phyloP scores from a whole-genome alignment of 1,139 yeast species.

The Lodderomyces margitis region DNA sequence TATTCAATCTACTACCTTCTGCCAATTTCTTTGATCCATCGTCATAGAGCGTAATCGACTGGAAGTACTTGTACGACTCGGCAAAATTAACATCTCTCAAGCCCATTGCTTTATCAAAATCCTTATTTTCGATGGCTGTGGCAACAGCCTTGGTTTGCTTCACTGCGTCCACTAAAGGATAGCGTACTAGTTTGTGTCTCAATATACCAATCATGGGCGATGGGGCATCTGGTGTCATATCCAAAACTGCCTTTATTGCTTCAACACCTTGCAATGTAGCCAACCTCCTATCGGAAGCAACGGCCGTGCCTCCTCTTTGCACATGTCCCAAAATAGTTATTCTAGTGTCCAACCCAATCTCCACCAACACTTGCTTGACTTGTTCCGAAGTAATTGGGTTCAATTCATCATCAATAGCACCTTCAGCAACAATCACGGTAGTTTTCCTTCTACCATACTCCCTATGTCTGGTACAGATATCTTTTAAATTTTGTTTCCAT shows the following conservation, averaged over 20 bases:
- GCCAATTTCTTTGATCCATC: slow-evolving; percentile 58
- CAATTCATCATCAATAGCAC: slow-evolving; percentile 84
- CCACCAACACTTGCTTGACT: slow-evolving; percentile 78
- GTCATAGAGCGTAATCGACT: slow-evolving; percentile 68
- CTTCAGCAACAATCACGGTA: slow-evolving; percentile 95
- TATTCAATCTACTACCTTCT: slow-evolving; percentile 50
- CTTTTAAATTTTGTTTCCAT: slow-evolving; percentile 80
- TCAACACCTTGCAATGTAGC: slow-evolving; percentile 98
- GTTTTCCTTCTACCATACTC: slow-evolving; percentile 88
- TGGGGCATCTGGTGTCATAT: slow-evolving; percentile 84
- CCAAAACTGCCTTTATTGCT: slow-evolving; percentile 91
- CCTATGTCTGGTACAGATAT: slow-evolving; percentile 72
- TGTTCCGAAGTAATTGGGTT: slow-evolving; percentile 76
- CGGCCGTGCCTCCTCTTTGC: slow-evolving; percentile 98
- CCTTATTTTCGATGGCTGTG: slow-evolving; percentile 71
- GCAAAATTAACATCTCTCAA: slow-evolving; percentile 85
- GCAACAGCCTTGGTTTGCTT: slow-evolving; percentile 84
- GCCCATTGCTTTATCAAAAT: slow-evolving; percentile 82
- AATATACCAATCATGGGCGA: slow-evolving; percentile 92
- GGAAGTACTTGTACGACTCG: slow-evolving; percentile 71
- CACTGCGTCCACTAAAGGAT: slow-evolving; percentile 87
- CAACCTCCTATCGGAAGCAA: slow-evolving; percentile 83
- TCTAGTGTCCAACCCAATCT: slow-evolving; percentile 87
- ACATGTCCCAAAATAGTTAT: slow-evolving; percentile 95
- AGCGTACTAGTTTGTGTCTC: slow-evolving; percentile 83